phyloP scores from a whole-genome alignment of 139 green algal genomes.

The Nannochloris sp. region DNA sequence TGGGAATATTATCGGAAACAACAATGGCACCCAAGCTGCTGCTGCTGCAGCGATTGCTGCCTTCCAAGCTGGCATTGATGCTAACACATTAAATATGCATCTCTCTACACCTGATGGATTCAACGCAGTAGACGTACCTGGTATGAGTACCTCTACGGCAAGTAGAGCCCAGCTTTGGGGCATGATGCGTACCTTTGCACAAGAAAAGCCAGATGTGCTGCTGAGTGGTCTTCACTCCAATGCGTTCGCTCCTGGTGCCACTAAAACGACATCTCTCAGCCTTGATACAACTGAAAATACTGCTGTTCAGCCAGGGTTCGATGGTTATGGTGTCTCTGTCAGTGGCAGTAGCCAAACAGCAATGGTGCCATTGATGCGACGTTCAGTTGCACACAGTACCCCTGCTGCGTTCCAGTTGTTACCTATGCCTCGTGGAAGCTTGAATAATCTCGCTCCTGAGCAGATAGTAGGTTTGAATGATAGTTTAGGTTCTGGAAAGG shows the following conservation, averaged over 20 bases:
- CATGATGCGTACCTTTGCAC: slow-evolving; percentile 8
- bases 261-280: neutral
- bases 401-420: slow-evolving; percentile 13
- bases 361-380: slow-evolving; percentile 1
- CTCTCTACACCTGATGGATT: neutral
- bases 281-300: neutral
- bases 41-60: neutral
- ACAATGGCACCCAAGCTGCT: no score
- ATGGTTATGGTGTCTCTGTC: slow-evolving; percentile 13
- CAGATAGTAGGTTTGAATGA: neutral
- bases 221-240: neutral
- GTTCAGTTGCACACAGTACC: neutral
- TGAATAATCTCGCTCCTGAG: slow-evolving; percentile 40
- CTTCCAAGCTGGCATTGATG: neutral
- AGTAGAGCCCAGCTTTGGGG: slow-evolving; percentile 7
- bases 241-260: neutral
- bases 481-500: neutral
- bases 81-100: neutral
- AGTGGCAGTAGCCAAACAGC: neutral
- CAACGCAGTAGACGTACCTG: neutral
- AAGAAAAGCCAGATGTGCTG: slow-evolving; percentile 2
- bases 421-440: slow-evolving; percentile 36
- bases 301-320: neutral
- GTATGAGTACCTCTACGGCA: neutral
- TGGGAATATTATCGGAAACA: neutral